Evolutionary conservation across 2,329 filamentous ascomycete genomes (phyloP), one percentile per base, ranked within the genome.

Genomic region (Eutypa lata): DNA sequence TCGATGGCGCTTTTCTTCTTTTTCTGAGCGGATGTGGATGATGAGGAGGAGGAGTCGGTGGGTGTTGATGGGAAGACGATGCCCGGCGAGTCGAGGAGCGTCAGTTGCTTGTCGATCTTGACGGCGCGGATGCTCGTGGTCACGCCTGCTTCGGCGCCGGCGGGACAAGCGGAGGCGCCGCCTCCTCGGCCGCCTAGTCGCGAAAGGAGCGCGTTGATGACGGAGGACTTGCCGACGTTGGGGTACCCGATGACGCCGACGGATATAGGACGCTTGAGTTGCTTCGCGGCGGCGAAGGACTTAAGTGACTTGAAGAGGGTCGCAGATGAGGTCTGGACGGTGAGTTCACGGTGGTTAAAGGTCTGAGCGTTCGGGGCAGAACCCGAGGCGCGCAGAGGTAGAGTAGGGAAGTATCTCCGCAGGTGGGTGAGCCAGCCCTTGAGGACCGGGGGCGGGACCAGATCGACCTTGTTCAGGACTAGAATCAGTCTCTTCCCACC

Each of bases 181-280:
- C n/a, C 26, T 10, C 26, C 26, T 5, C 82, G 85, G 52, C 85
- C 81, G 59, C 87, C 84, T 61, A 96, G 77, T 37, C 90, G 84
- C 37, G 89, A 86, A 19, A 91, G 88, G 52, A 97, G 84, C 16
- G 91, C 90, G 71, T 97, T 97, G 80, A 97, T 96, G 65, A 97
- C 91, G 48, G 91, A 96, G 26, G 91, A 96, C 77, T 97, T 97
- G 68, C 92, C 92, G 54, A 96, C 92, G 69, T 97, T 97, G 64
- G 92, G 92, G 71, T 96, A 97, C 26, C 92, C 92, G 62, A 97
- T 95, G 57, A 97, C 90, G 59, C 92, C 92, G 55, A 97, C 92
- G 19, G 90, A 92, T 64, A 96, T 85, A 50, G 91, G 88, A 52
- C 92, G 88, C 79, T 96, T 96, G 61, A 97, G 77, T 68, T 95